These are phyloP conservation scores for Sanghuangporus baumii DNA, from an alignment of 1,284 basidiomycete genomes.

Conservation along the genomic window DNA sequence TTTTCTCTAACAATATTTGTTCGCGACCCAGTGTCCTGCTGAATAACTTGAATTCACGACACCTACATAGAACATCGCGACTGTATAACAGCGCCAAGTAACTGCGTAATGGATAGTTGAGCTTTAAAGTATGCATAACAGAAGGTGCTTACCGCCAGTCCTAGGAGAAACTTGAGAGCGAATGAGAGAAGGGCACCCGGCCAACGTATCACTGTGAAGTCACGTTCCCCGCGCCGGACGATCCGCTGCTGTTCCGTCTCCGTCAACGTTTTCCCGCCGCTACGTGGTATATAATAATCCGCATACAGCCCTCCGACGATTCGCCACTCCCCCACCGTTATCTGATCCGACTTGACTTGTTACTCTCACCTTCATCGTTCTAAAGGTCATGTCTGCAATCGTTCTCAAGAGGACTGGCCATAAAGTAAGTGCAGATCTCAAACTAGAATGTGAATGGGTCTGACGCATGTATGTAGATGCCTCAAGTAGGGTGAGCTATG, in stretches of 20 bases:
- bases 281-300: neutral
- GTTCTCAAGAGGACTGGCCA: slow-evolving; percentile 54
- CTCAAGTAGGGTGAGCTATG: slow-evolving; percentile 47
- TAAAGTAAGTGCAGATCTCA: slow-evolving; percentile 36
- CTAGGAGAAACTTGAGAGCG: neutral
- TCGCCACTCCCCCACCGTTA: slow-evolving; percentile 2
- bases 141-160: neutral
- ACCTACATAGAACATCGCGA: too few relatives aligned
- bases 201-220: neutral
- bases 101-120: too few relatives aligned
- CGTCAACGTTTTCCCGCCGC: neutral
- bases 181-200: neutral
- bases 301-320: slow-evolving; percentile 5
- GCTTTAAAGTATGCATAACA: too few relatives aligned
- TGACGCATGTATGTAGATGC: slow-evolving; percentile 39
- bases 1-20: too few relatives aligned
- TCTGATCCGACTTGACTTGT: slow-evolving; percentile 9
- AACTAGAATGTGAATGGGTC: neutral
- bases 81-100: too few relatives aligned
- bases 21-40: too few relatives aligned
- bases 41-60: too few relatives aligned
- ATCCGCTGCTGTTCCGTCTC: neutral
- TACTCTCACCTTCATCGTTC: slow-evolving; percentile 5
- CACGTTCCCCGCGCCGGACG: neutral
- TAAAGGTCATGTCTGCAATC: slow-evolving; percentile 40